Evolutionary conservation across 2,329 filamentous ascomycete species (phyloP), one percentile per base, ranked within the genome.

Genomic region (Plectosphaerella cucumerina): DNA sequence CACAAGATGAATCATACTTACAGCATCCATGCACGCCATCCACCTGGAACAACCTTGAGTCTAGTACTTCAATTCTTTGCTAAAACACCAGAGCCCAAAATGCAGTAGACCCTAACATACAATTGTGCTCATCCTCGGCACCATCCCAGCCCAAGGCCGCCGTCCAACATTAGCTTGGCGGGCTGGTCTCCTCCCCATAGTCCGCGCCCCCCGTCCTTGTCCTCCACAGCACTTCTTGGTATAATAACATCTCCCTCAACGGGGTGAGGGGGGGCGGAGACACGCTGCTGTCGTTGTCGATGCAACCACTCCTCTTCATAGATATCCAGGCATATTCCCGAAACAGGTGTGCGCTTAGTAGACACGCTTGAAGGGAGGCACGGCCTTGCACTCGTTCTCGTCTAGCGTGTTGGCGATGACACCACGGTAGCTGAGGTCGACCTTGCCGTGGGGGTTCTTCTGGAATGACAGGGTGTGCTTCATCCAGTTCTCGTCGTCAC

Each of bases 391-490:
- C 82, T 99, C 94, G 63, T 81, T 85, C 83, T 96, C 92, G 65
- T 97, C 94, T 60, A 99, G 78, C 22, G 94, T 97, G 56, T 82
- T 85, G 60, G 79, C 80, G 56, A 89, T 87, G 55, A 99, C 94
- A 58, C 80, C 78, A 71, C 94, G 84, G 82, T 97, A 97, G 56
- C 83, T 78, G 57, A 97, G 78, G 55, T 97, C 87, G 50, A 94
- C 84, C 75, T 90, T 84, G 67, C 87, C 88, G 65, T 97, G 93
- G 33, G 92, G 89, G 67, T 86, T 70, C 86, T 90, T 95, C 81
- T 99, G 94, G 87, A 87, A 99, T 59, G 87, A 90, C 55, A 99
- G 82, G 44, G 90, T 96, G 82, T 99, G 94, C 86, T 97, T 97
- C 93, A 97, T 97, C 93, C 93, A 97, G 72, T 95, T 87, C 72